These are phyloP conservation scores for Eucalyptus sp. DNA, from an alignment of 345 rosid species.

Conservation along the genomic window DNA sequence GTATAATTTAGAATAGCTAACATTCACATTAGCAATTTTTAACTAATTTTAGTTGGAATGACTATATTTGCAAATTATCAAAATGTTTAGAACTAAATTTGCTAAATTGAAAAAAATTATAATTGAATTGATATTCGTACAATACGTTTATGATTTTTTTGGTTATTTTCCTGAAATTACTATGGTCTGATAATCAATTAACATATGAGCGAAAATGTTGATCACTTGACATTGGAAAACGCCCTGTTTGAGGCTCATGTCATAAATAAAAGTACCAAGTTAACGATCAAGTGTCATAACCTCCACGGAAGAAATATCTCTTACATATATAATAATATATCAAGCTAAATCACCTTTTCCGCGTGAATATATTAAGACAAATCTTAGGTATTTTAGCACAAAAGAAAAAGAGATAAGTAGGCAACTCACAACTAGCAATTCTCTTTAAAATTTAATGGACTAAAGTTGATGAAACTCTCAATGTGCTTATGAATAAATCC, in stretches of 20 bases:
- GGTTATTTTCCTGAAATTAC: neutral
- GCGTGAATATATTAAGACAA: neutral
- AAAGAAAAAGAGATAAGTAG: neutral
- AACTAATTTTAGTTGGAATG: neutral
- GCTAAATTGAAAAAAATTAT: neutral
- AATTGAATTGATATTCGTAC: fast-evolving
- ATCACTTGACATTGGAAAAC: neutral
- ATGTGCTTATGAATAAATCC: neutral
- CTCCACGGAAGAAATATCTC: neutral
- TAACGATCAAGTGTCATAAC: neutral
- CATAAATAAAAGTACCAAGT: neutral
- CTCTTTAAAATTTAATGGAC: neutral
- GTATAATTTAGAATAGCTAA: neutral
- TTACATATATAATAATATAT: neutral
- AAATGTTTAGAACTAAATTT: neutral
- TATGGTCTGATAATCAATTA: neutral
- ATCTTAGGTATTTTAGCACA: neutral
- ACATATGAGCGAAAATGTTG: neutral
- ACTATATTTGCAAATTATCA: neutral
- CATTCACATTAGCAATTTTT: fast-evolving
- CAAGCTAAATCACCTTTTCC: neutral
- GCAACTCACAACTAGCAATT: neutral
- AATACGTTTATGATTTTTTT: neutral
- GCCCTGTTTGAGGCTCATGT: neutral
- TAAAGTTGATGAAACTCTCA: neutral